Evolutionary conservation across 2,329 filamentous ascomycete species (phyloP), one percentile per base, ranked within the genome.

Genomic region (Trichocomaceae sp.): DNA sequence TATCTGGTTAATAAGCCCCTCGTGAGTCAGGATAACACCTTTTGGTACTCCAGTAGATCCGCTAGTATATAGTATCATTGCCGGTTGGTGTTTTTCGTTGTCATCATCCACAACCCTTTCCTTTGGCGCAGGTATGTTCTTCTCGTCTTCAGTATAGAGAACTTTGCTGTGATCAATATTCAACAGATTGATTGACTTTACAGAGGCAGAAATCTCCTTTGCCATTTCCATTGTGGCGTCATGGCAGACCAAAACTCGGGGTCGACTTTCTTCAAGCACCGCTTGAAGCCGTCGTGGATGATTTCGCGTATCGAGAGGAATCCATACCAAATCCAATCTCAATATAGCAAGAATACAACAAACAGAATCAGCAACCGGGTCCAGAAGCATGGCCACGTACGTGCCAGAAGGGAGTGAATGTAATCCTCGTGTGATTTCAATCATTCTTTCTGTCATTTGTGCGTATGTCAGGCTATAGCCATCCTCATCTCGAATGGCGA

Each of bases 51-150:
- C 62, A 10, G 62, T 64, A 2, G 61, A 59, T 2, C 62, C 62
- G 45, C 62, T 63, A 7, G 62, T 63, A 55, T 59, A 75, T 4
- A 75, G 55, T 9, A 53, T 47, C n/a, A 46, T 35, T 15, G 53
- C 53, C 1, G 41, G 63, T 84, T 83, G 61, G 83, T 79, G 58
- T 92, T 97, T n/a, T 62, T 90, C 80, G 54, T 87, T 80, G 67
- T 96, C 90, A 6, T 87, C 82, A 9, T 86, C 81, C 2, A 13
- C 7, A 2, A 41, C 1, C 17, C 2, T 19, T 5, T 29, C 20
- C 10, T 15, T 2, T 39, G 15, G 20, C 3, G n/a, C 3, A 37
- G n/a, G 10, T 12, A 35, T 6, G 13, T 17, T 22, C 19, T n/a
- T 13, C 6, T 37, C 13, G 19, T 5, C 6, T n/a, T 19, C 48